A percentile compares a stretch with the other conserved stretches of the same genome.
phyloP scores from a whole-genome alignment of 345 rosid genomes.

The Eucalyptus regnans region DNA sequence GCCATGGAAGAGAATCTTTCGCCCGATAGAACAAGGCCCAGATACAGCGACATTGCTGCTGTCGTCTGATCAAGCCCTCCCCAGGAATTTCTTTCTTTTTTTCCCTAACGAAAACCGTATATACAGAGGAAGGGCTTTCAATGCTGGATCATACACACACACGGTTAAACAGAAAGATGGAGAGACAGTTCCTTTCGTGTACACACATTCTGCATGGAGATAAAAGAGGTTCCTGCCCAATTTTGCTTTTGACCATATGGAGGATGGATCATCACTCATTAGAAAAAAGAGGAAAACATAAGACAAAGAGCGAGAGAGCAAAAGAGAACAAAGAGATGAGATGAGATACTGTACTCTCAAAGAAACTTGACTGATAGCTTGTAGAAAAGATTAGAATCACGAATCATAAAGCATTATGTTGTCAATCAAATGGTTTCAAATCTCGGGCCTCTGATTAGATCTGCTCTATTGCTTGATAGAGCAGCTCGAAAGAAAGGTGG shows the following conservation, averaged over 20 bases:
- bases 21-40: slow-evolving; percentile 40
- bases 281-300: not conserved
- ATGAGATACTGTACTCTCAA: not conserved
- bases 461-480: not conserved
- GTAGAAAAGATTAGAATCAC: not conserved
- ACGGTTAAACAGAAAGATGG: not conserved
- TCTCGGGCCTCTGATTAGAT: not conserved
- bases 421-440: not conserved
- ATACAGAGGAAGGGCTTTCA: not conserved
- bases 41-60: slow-evolving; percentile 28
- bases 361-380: not conserved
- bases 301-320: not conserved
- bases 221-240: not conserved
- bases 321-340: not conserved
- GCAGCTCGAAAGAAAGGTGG: not conserved
- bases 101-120: not conserved
- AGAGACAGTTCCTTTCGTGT: not conserved
- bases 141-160: not conserved
- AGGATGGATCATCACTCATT: not conserved
- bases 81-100: not conserved
- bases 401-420: not conserved
- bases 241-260: not conserved
- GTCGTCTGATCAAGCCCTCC: slow-evolving; percentile 3
- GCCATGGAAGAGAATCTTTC: slow-evolving; percentile 41
- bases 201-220: not conserved